Evolutionary conservation across 257 asterid species (phyloP).

Genomic region (Scutellaria barbata): DNA sequence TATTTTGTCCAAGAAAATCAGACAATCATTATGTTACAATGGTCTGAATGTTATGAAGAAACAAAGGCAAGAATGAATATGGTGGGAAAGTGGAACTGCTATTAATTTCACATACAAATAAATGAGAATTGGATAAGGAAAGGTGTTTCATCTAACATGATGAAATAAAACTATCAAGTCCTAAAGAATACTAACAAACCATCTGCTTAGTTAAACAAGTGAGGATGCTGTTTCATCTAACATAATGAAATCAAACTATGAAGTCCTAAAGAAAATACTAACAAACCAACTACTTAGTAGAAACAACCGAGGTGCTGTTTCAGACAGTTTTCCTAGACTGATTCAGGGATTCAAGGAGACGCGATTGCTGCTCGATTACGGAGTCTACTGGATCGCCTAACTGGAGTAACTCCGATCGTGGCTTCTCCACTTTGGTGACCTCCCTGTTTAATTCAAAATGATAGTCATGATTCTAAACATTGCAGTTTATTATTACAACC

Average conservation of each 20-base stretch:
- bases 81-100: background rate
- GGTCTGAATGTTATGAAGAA: no score
- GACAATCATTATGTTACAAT: background rate
- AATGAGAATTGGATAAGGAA: background rate
- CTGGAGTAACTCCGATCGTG: slow-evolving; percentile 50
- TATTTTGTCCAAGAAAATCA: background rate
- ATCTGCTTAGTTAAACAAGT: background rate
- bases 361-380: slow-evolving; percentile 49
- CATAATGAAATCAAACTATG: slow-evolving; percentile 19
- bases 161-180: background rate
- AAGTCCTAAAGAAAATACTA: slow-evolving; percentile 30
- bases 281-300: slow-evolving; percentile 2
- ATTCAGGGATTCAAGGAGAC: slow-evolving; percentile 51
- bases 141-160: background rate
- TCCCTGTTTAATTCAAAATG: slow-evolving; percentile 47
- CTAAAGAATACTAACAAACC: background rate
- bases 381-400: slow-evolving; percentile 74
- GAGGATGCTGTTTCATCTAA: background rate
- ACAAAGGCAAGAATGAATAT: background rate
- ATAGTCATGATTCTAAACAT: background rate
- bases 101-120: slow-evolving; percentile 4
- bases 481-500: background rate
- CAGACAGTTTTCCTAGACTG: slow-evolving; percentile 22
- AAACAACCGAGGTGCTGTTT: slow-evolving; percentile 54
- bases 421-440: slow-evolving; percentile 46